Evolutionary conservation across 495 filamentous ascomycete genomes (phyloP), one percentile per base, ranked within the genome.

Genomic region (Acidiella bohemica): DNA sequence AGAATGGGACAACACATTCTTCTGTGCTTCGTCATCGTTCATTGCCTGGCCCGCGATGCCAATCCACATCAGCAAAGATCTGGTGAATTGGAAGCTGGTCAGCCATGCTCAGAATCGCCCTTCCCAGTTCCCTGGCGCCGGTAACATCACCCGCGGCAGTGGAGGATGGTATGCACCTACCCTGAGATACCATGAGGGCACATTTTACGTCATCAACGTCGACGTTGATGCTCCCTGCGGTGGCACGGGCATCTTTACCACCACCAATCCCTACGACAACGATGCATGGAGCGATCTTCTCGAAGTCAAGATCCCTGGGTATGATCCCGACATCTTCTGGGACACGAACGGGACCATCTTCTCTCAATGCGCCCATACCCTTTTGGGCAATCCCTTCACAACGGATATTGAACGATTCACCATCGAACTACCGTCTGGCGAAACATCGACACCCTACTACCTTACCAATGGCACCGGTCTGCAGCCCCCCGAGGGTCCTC

Each of bases 401-500:
- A 31, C 26, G 25, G 52, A 59, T 10, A 57, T 69, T 27, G 30
- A 59, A 10, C 53, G 62, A 14, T 49, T 54, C 13, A 57, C 56
- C 27, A 50, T 77, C n/a, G 49, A 74, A 36, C 50, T 74, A 1
- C 46, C 51, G 12, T 54, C 57, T 19, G 56, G 60, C 10, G 52
- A 53, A 6, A 34, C 63, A 1, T 61, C 57, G 10, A 53, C 51
- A 9, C 36, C 61, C 1, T 59, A 56, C 10, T 59, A 61, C 5
- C 66, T 78, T 32, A 73, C 72, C 55, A 71, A 70, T 36, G 75
- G 73, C 2, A 67, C 63, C 10, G 59, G 64, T 13, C 68, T 66
- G 0, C 56, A 64, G 0, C 66, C 64, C 3, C 69, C 73, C 6
- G 76, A 81, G 49, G 76, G 68, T 1, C 73, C 76, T 9, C 76